Conservation (phyloP, 441 rosid genomes). For the Erodium texanum region DNA sequence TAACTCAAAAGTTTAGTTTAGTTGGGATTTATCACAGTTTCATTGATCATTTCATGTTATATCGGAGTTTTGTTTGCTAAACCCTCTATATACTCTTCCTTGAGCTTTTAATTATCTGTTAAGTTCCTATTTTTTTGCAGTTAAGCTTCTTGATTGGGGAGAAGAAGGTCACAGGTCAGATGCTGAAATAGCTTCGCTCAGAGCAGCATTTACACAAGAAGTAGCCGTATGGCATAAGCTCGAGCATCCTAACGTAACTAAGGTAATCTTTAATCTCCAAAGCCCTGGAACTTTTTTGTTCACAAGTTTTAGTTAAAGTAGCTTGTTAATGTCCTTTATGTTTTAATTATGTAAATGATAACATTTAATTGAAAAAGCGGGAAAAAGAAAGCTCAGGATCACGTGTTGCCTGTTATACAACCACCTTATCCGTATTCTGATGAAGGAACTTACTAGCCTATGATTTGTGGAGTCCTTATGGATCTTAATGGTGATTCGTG, state of each 20-base stretch:
- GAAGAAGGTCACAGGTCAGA: slow-evolving; percentile 68
- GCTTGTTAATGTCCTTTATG: neutral
- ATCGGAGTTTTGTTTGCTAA: neutral
- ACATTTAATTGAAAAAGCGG: neutral
- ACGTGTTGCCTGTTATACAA: neutral
- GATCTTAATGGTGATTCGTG: no score
- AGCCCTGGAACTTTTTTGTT: neutral
- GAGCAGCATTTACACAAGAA: slow-evolving; percentile 67
- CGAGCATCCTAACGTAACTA: slow-evolving; percentile 64
- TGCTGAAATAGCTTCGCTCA: slow-evolving; percentile 60
- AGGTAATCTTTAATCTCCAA: slow-evolving; percentile 22
- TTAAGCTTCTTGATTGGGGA: slow-evolving; percentile 71
- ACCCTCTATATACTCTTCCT: no score
- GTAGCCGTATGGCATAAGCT: slow-evolving; percentile 76
- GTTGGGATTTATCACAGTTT: neutral
- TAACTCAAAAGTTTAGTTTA: neutral
- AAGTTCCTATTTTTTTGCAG: slow-evolving; percentile 24
- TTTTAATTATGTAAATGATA: neutral
- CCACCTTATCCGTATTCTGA: neutral
- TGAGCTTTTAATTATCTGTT: neutral
- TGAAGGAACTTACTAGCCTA: neutral
- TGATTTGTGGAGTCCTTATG: no score
- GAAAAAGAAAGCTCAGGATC: neutral
- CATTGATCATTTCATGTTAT: neutral
- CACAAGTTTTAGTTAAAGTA: neutral